Evolutionary conservation across 345 rosid species (phyloP).

Genomic region (Barbarea vulgaris): DNA sequence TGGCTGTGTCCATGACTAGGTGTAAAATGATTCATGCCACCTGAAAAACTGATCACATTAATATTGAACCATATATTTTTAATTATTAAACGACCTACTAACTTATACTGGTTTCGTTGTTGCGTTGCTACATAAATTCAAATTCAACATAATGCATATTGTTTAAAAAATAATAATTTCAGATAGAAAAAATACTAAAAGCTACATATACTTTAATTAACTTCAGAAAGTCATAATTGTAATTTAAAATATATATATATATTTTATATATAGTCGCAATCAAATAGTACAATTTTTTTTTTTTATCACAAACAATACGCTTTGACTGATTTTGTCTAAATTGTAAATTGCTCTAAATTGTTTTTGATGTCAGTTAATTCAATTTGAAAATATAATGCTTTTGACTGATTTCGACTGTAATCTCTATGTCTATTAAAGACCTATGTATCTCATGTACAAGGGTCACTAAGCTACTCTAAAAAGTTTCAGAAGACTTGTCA

Average conservation of each 20-base stretch:
- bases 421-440: constrained; percentile 2
- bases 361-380: background rate
- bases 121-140: too few relatives aligned
- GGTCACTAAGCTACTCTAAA: background rate
- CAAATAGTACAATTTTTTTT: background rate
- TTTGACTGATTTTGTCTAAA: too few relatives aligned
- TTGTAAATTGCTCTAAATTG: too few relatives aligned
- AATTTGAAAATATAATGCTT: background rate
- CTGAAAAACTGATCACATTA: constrained; percentile 20
- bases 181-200: background rate
- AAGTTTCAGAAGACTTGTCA: constrained; percentile 12
- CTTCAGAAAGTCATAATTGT: background rate
- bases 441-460: constrained; percentile 13
- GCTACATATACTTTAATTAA: background rate
- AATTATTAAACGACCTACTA: background rate
- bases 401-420: constrained; percentile 17
- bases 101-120: background rate
- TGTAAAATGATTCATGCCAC: constrained; percentile 28
- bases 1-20: constrained; percentile 28
- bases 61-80: background rate
- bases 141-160: background rate
- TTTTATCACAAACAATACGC: background rate
- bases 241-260: background rate
- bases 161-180: too few relatives aligned
- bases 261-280: background rate